Base-by-base conservation (phyloP, 176 grass and related monocot genomes). In the Cymbopogon citratus region DNA sequence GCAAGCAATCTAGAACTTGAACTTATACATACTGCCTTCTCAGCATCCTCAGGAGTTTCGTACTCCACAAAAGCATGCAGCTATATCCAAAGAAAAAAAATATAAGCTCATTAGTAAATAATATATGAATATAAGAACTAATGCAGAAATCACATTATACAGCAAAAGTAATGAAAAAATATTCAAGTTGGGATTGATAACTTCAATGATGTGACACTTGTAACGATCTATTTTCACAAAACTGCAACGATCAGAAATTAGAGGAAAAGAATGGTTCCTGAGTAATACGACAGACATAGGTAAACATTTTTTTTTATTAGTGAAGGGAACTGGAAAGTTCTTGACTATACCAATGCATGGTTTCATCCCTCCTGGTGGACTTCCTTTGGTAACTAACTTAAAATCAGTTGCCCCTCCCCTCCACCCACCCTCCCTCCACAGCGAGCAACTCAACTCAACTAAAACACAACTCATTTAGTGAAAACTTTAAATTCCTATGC, bases 21-120 rank as follows among this genome's bases (percentile, higher is more conserved):
- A 78, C 29, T 19, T 13, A 48, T 34, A 84, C 92, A 70, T 89
- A 94, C 92, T 41, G 89, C 92, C 76, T 79, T 91, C 71, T 84
- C 86, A 69, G 89, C 92, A 87, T 91, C 85, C 75, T 94, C 89
- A 49, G 83, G 13, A 75, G 73, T 89, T 61, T 89, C 84, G 1
- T 94, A 94, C 69, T 89, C 92, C 43, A 91, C 83, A 6, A 94
- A 94, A 71, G 86, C 92, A 79, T 94, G 92, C 27, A 94, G 80
- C 92, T 94, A 69, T 43, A n/a, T 87, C 44, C 45, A 73, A 71
- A 45, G 70, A 70, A 67, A 71, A 67, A 71, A 44, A 38, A 34
- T 41, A 18, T 57, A 21, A 66, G 25, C 49, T 38, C 24, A 63
- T 76, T 70, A 87, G 49, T 13, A 80, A 63, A 40, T 7, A n/a